phyloP scores from a whole-genome alignment of 192 early-diverging fungal species.

The Coemansia furcata region DNA sequence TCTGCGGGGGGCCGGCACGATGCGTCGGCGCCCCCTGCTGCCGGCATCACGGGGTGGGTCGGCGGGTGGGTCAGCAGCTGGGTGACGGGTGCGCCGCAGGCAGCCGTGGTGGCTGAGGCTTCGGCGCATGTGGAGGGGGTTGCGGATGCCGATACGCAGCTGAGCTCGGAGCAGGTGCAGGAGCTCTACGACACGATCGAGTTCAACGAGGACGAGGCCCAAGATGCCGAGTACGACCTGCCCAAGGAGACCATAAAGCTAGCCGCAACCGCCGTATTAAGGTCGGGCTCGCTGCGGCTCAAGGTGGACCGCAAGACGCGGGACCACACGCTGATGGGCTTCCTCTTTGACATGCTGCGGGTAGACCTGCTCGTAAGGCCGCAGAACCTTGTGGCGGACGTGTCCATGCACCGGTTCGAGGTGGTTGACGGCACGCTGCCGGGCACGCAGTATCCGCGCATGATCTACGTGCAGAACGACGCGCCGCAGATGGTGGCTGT shows the following conservation, averaged over 20 bases:
- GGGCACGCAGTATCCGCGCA: constrained; percentile 46
- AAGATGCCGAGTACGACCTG: constrained; percentile 43
- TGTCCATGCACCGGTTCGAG: constrained; percentile 53
- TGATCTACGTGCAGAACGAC: constrained; percentile 52
- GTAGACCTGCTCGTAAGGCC: constrained; percentile 46
- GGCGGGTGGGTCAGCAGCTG: constrained; percentile 53
- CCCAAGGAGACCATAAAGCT: constrained; percentile 60
- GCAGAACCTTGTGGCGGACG: constrained; percentile 38
- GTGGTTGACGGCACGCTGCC: constrained; percentile 54
- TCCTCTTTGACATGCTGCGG: constrained; percentile 44
- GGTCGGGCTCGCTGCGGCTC: constrained; percentile 78
- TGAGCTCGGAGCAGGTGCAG: constrained; percentile 83
- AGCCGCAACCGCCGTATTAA: constrained; percentile 62
- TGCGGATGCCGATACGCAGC: constrained; percentile 31
- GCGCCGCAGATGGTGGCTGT: constrained; percentile 9
- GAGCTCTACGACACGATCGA: constrained; percentile 94
- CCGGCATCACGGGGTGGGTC: constrained; percentile 46
- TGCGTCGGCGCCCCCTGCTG: constrained; percentile 6
- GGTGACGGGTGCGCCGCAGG: constrained; percentile 21
- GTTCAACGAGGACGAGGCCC: constrained; percentile 75
- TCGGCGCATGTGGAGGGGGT: constrained; percentile 1
- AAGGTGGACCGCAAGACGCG: constrained; percentile 53
- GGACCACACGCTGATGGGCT: constrained; percentile 52
- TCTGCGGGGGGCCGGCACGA: not conserved
- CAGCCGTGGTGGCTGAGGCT: not conserved